Conservation (phyloP, 2,329 filamentous ascomycete genomes). For the Akanthomyces muscarius region DNA sequence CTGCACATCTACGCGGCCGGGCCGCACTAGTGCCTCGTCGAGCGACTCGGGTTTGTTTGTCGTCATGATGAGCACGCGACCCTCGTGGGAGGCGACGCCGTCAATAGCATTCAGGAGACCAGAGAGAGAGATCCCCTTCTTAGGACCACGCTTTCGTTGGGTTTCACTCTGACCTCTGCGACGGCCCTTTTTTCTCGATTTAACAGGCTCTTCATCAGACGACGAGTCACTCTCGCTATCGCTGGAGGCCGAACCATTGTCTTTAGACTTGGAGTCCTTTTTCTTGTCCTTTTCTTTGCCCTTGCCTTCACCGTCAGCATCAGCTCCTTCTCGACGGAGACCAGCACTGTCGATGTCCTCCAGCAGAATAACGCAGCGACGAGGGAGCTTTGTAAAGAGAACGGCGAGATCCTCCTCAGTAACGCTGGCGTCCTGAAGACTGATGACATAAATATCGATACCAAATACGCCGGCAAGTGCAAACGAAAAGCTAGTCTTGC, state of each 20-base stretch:
- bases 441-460: constrained; percentile 62
- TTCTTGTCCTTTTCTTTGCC: constrained; percentile 28
- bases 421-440: constrained; percentile 51
- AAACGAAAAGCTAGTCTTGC: constrained; percentile 66
- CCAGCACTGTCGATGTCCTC: constrained; percentile 68
- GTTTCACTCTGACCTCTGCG: constrained; percentile 20
- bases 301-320: constrained; percentile 21
- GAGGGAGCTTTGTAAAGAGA: constrained; percentile 58
- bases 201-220: constrained; percentile 21
- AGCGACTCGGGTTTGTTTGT: constrained; percentile 72
- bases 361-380: constrained; percentile 61
- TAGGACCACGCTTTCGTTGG: constrained; percentile 18
- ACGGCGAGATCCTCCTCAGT: constrained; percentile 58
- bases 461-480: constrained; percentile 63
- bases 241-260: constrained; percentile 17
- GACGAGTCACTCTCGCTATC: constrained; percentile 24
- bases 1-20: constrained; percentile 68
- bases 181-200: constrained; percentile 17
- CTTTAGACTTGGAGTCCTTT: neutral
- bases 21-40: constrained; percentile 69
- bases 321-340: constrained; percentile 39
- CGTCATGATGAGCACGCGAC: constrained; percentile 76
- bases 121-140: constrained; percentile 62
- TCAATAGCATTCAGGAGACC: constrained; percentile 82
- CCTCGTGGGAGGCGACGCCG: constrained; percentile 74